phyloP scores from a whole-genome alignment of 441 rosid species.

The Oxalis stricta region DNA sequence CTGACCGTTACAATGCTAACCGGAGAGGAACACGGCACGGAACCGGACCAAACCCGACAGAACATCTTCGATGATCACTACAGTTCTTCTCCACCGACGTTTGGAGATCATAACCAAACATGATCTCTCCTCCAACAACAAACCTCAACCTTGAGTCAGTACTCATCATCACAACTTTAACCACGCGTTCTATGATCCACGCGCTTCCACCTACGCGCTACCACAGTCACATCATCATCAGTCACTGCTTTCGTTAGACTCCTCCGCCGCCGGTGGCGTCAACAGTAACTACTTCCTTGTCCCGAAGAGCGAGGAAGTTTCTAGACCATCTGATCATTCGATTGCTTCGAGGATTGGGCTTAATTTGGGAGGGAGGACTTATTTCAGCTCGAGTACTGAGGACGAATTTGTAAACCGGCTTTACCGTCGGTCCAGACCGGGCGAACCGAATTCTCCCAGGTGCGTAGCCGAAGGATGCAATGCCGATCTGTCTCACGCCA shows the following conservation, averaged over 20 bases:
- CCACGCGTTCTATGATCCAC: conserved; percentile 39
- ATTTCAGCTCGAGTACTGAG: conserved; percentile 79
- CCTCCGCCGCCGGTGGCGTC: conserved; percentile 8
- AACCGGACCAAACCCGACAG: conserved; percentile 36
- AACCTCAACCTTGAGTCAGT: conserved; percentile 10
- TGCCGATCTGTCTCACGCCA: conserved; percentile 80
- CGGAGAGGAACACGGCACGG: conserved; percentile 28
- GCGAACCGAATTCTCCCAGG: conserved; percentile 46
- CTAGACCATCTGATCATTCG: conserved; percentile 37
- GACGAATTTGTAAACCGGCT: conserved; percentile 81
- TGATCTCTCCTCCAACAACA: conserved; percentile 8
- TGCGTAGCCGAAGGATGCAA: conserved; percentile 96
- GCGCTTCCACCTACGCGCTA: conserved; percentile 20
- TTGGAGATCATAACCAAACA: conserved; percentile 9
- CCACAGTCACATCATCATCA: conserved; percentile 12
- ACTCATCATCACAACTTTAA: conserved; percentile 13
- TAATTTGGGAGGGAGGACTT: conserved; percentile 82
- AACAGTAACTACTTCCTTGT: conserved; percentile 24
- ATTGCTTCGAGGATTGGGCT: conserved; percentile 65
- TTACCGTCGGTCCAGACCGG: conserved; percentile 60
- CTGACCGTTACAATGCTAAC: conserved; percentile 38
- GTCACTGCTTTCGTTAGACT: conserved; percentile 29
- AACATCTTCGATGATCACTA: conserved; percentile 22
- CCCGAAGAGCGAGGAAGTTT: conserved; percentile 62
- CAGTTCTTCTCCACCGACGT: conserved; percentile 12